Conservation (phyloP, 495 filamentous ascomycete genomes). For the Podospora didyma region DNA sequence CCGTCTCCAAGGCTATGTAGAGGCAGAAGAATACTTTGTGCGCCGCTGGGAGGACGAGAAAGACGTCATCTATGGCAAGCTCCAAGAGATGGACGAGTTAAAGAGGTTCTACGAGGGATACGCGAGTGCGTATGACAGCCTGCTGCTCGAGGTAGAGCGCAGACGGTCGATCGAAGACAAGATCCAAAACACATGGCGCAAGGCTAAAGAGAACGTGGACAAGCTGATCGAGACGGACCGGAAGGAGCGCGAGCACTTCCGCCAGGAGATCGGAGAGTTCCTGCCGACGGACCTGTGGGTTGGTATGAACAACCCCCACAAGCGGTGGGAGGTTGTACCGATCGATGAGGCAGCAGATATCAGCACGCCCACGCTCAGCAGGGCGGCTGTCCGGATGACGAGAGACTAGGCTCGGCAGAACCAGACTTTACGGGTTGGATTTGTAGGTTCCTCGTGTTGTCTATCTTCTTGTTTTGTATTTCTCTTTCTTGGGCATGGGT, state of each 20-base stretch:
- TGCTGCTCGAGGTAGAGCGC: slow-evolving; percentile 78
- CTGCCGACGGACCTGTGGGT: slow-evolving; percentile 90
- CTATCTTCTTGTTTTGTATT: not conserved
- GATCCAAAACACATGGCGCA: slow-evolving; percentile 67
- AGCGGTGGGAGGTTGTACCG: slow-evolving; percentile 40
- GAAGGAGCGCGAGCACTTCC: slow-evolving; percentile 72
- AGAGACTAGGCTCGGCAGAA: not conserved
- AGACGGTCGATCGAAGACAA: slow-evolving; percentile 65
- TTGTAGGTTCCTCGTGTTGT: not conserved
- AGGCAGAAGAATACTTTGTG: slow-evolving; percentile 66
- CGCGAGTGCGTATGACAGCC: slow-evolving; percentile 72
- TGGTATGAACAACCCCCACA: slow-evolving; percentile 46
- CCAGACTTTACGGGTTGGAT: not conserved
- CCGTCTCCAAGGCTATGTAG: slow-evolving; percentile 63
- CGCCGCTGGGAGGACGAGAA: slow-evolving; percentile 73
- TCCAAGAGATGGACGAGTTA: slow-evolving; percentile 70
- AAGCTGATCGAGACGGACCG: slow-evolving; percentile 71
- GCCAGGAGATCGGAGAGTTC: slow-evolving; percentile 76
- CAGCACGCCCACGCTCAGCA: slow-evolving; percentile 16
- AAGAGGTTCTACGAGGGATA: slow-evolving; percentile 80
- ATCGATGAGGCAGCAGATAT: slow-evolving; percentile 20
- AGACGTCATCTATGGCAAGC: slow-evolving; percentile 58
- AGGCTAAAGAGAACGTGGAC: slow-evolving; percentile 70
- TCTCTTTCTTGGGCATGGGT: not conserved
- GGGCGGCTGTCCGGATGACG: not conserved